Evolutionary conservation across 2,329 filamentous ascomycete species (phyloP), one percentile per base, ranked within the genome.

Genomic region (Tricladium varicosporioides): DNA sequence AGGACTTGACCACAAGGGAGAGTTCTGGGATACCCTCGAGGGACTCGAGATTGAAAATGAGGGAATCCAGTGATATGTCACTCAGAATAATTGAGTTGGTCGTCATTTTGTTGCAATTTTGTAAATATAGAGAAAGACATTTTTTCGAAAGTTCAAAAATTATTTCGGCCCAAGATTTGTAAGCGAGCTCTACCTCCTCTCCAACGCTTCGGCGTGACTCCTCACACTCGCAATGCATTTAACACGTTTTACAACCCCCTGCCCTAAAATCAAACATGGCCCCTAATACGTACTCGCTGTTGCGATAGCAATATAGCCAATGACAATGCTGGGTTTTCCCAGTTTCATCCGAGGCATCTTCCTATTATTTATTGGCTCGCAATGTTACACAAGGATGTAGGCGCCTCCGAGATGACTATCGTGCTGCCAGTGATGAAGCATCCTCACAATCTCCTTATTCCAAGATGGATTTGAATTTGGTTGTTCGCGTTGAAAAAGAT

Each of bases 1-100:
- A 70, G 7, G 57, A 46, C n/a, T 51, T 59, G 15, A 67, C 57
- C 44, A 65, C 45, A 10, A 62, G 63, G n/a, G 65, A 62, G 27
- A 70, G 57, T 15, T 64, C 64, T 15, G 62, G 47, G 48, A 59
- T 46, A 5, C 63, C 48, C 52, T 67, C 66, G 10, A 71, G 56
- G 18, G 60, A 56, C 3, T 63, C 64, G n/a, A 70, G 53, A 36
- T 69, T 55, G 47, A 65, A 66, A 4, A 68, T 43, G 1, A 70
- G 31, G 42, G 49, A 36, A 61, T 71, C 69, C 5, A 69, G 57
- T 19, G 59, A 59, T 22, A 54, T 48, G 2, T 46, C 54, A 5
- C 47, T 53, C 5, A 56, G 40, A 5, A 54, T 48, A 53, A 50
- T 31, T 33, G 48, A 31, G 43, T 32, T 57, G 51, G 51, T 54